Percentiles rank a stretch among this genome's conserved stretches.
These are phyloP conservation scores for Stereocaulon alpinum DNA, from an alignment of 495 filamentous ascomycete species.

Conservation along the genomic window DNA sequence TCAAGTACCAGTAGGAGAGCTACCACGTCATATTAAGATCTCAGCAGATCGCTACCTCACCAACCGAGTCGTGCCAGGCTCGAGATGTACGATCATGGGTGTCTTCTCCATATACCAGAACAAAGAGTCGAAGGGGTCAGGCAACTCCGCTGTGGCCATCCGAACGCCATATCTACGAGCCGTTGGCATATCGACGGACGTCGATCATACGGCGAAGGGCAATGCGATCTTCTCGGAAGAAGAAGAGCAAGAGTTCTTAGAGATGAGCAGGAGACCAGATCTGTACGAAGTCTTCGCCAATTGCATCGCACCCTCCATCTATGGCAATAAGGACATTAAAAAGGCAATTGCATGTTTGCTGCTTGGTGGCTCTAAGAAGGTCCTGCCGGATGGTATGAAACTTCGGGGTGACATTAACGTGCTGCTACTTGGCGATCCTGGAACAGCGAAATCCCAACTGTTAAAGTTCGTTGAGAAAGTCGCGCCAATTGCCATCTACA, in stretches of 20 bases:
- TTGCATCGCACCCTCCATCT: slow-evolving; percentile 96
- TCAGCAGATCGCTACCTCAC: slow-evolving; percentile 93
- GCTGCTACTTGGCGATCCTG: slow-evolving; percentile 90
- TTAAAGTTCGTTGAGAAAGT: slow-evolving; percentile 97
- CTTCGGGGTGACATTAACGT: slow-evolving; percentile 98
- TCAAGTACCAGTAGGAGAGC: slow-evolving; percentile 93
- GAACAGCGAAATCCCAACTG: slow-evolving; percentile 96
- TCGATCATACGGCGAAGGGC: slow-evolving; percentile 84
- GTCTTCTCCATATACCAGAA: slow-evolving; percentile 96
- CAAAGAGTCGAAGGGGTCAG: slow-evolving; percentile 74
- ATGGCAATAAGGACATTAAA: slow-evolving; percentile 93
- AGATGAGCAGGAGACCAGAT: slow-evolving; percentile 82
- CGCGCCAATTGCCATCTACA: slow-evolving; percentile 96
- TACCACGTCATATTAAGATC: slow-evolving; percentile 88
- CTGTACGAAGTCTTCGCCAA: slow-evolving; percentile 82
- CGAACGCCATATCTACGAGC: slow-evolving; percentile 94
- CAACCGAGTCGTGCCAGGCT: slow-evolving; percentile 92
- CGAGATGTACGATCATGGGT: slow-evolving; percentile 89
- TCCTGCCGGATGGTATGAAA: slow-evolving; percentile 96
- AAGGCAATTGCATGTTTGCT: slow-evolving; percentile 96
- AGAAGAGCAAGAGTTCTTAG: slow-evolving; percentile 95
- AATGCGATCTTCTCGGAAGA: slow-evolving; percentile 80
- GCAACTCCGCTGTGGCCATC: slow-evolving; percentile 74
- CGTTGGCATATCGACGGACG: slow-evolving; percentile 80
- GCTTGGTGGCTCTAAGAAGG: slow-evolving; percentile 95